A percentile compares a stretch with the other conserved stretches of the same genome.
Evolutionary conservation across 2,329 filamentous ascomycete genomes (phyloP).

Genomic region (Diplodia scrobiculata): DNA sequence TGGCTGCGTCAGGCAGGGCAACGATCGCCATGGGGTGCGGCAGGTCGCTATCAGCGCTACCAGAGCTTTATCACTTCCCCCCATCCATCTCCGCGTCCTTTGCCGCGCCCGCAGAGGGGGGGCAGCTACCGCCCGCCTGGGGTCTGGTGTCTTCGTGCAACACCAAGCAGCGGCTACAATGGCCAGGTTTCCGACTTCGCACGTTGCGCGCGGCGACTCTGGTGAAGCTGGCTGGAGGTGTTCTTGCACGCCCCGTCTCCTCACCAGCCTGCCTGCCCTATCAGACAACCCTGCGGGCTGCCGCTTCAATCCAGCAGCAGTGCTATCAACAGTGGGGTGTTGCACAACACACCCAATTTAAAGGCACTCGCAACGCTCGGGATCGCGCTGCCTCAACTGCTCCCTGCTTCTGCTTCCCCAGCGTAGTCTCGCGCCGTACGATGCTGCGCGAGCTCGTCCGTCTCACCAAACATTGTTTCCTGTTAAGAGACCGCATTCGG

Average conservation of each 20-base stretch:
- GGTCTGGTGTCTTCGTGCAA: neutral
- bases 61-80: slow-evolving; percentile 5
- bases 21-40: neutral
- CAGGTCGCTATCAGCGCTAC: slow-evolving; percentile 3
- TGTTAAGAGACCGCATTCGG: too few species aligned
- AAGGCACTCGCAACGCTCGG: neutral
- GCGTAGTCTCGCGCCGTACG: neutral
- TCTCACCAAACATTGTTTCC: neutral
- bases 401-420: neutral
- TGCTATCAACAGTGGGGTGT: slow-evolving; percentile 23
- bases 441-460: neutral
- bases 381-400: too few species aligned
- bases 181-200: neutral
- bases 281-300: neutral
- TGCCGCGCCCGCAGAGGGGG: neutral
- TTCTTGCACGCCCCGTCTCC: neutral
- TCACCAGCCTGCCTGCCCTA: neutral
- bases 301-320: neutral
- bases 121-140: neutral
- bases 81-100: neutral
- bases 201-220: neutral
- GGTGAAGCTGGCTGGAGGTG: neutral
- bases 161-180: neutral
- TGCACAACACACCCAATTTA: neutral
- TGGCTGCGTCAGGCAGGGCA: neutral